These are phyloP conservation scores for Tolypocladium tundrense DNA, from an alignment of 2,329 filamentous ascomycete species.

Conservation along the genomic window DNA sequence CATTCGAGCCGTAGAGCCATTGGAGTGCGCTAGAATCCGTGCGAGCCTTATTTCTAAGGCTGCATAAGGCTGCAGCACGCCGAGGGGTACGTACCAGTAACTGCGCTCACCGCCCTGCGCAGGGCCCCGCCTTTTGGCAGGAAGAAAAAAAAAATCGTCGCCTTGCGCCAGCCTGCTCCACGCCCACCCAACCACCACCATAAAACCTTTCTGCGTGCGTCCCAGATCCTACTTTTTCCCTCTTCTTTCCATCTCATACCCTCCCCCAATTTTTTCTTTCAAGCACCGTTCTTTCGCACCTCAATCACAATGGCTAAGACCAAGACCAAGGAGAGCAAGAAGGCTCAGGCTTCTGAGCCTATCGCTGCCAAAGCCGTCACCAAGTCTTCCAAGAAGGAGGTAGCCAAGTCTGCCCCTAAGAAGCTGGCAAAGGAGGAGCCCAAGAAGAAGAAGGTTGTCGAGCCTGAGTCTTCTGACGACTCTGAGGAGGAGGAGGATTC, in stretches of 20 bases:
- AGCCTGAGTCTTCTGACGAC: conserved; percentile 28
- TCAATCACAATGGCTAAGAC: conserved; percentile 51
- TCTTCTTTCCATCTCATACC: neutral
- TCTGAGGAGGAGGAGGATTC: conserved; percentile 23
- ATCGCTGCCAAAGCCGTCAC: conserved; percentile 54
- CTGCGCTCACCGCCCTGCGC: conserved; percentile 22
- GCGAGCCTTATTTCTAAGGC: conserved; percentile 20
- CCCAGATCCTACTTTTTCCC: neutral
- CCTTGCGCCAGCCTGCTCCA: conserved; percentile 2
- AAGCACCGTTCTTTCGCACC: neutral
- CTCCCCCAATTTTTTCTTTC: neutral
- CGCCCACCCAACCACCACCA: neutral
- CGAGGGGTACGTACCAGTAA: conserved; percentile 4
- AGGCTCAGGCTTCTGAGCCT: conserved; percentile 42
- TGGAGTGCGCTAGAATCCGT: neutral
- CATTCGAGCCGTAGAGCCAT: neutral
- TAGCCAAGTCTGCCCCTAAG: conserved; percentile 51
- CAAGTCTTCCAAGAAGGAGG: conserved; percentile 56
- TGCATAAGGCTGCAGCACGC: neutral
- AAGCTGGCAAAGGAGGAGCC: conserved; percentile 32
- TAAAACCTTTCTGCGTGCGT: neutral
- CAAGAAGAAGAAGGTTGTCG: conserved; percentile 40
- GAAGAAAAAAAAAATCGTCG: conserved; percentile 10
- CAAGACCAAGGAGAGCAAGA: conserved; percentile 46
- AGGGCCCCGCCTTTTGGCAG: conserved; percentile 22